Percentiles rank a stretch among this genome's conserved stretches.
Evolutionary conservation across 2,329 filamentous ascomycete species (phyloP).

Genomic region (Hymenotorrendiella dingleyae): DNA sequence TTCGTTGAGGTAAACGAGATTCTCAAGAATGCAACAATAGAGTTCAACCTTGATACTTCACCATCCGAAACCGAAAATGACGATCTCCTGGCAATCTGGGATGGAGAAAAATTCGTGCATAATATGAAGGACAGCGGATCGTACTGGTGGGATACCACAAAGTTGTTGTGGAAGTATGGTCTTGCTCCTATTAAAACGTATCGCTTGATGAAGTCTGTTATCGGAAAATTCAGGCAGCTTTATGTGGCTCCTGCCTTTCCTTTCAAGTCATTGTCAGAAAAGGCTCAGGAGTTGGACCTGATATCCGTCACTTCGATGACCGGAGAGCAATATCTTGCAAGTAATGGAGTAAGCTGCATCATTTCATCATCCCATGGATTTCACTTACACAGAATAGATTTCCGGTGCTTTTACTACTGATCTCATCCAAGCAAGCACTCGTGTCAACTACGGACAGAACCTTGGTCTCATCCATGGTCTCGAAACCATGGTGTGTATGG

Average conservation of each 20-base stretch:
- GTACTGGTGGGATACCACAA: slow-evolving; percentile 74
- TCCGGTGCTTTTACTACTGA: slow-evolving; percentile 64
- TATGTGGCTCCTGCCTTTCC: slow-evolving; percentile 82
- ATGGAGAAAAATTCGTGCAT: slow-evolving; percentile 70
- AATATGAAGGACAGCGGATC: slow-evolving; percentile 52
- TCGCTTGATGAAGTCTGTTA: slow-evolving; percentile 62
- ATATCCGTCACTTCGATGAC: slow-evolving; percentile 60
- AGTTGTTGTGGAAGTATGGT: slow-evolving; percentile 82
- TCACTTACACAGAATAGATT: slow-evolving; percentile 41
- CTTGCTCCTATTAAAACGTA: slow-evolving; percentile 68
- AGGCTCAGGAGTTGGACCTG: slow-evolving; percentile 62
- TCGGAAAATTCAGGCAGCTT: slow-evolving; percentile 69
- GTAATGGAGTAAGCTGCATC: slow-evolving; percentile 46
- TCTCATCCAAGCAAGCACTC: slow-evolving; percentile 81
- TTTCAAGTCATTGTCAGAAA: slow-evolving; percentile 68
- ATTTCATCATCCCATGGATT: neutral
- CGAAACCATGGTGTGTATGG: slow-evolving; percentile 84
- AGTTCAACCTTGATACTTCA: slow-evolving; percentile 59
- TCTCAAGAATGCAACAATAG: slow-evolving; percentile 63
- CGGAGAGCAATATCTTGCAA: slow-evolving; percentile 64
- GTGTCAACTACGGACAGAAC: slow-evolving; percentile 94
- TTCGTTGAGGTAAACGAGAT: slow-evolving; percentile 84
- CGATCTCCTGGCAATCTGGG: slow-evolving; percentile 70
- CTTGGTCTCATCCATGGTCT: slow-evolving; percentile 80
- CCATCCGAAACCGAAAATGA: slow-evolving; percentile 38